Percentiles rank a stretch among this genome's conserved stretches.
These are phyloP conservation scores for Scalesia atractyloides DNA, from an alignment of 129 eudicot species.

Conservation along the genomic window DNA sequence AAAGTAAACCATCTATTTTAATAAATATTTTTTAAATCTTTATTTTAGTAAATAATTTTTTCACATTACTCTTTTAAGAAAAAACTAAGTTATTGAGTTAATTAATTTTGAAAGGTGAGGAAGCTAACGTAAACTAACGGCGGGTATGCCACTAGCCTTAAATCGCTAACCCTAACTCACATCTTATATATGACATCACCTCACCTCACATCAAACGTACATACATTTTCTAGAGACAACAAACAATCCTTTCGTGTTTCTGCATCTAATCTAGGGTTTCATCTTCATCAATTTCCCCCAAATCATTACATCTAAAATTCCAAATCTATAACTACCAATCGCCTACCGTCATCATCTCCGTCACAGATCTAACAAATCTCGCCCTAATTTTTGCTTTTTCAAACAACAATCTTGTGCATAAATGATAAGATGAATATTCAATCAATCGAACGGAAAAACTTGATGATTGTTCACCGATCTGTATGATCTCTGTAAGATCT, in stretches of 20 bases:
- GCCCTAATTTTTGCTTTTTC: constrained; percentile 34
- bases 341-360: constrained; percentile 12
- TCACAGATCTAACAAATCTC: constrained; percentile 42
- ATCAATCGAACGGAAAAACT: constrained; percentile 36
- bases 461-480: constrained; percentile 31
- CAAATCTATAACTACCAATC: constrained; percentile 28
- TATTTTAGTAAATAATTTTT: too few species aligned
- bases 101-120: not conserved
- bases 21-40: too few species aligned
- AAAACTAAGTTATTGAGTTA: too few species aligned
- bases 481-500: constrained; percentile 10
- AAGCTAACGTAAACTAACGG: constrained; percentile 36
- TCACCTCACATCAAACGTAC: not conserved
- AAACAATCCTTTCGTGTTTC: constrained; percentile 6
- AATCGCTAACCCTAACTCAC: constrained; percentile 35
- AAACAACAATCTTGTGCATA: constrained; percentile 19
- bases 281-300: constrained; percentile 19
- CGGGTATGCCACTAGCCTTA: constrained; percentile 27
- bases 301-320: constrained; percentile 20
- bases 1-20: too few species aligned
- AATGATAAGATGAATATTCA: constrained; percentile 32
- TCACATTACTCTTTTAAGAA: too few species aligned
- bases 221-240: constrained; percentile 6
- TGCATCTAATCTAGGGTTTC: constrained; percentile 52
- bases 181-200: constrained; percentile 35